These are phyloP conservation scores for Venturia nashicola DNA, from an alignment of 2,329 filamentous ascomycete genomes.

Conservation along the genomic window DNA sequence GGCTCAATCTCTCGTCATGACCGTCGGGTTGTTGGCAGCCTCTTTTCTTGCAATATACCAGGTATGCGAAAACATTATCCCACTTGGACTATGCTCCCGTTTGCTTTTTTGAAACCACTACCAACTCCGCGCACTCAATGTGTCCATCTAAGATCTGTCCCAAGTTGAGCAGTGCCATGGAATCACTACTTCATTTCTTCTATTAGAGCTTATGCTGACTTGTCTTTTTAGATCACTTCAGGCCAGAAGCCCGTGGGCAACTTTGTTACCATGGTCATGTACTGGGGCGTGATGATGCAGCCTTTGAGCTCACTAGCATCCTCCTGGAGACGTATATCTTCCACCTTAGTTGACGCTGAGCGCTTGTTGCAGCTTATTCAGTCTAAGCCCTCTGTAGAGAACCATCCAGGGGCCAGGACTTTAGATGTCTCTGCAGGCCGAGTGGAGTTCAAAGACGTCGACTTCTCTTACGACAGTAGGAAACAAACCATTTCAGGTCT, in stretches of 20 bases:
- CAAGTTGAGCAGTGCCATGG: neutral
- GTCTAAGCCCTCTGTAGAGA: constrained; percentile 42
- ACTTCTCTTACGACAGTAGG: constrained; percentile 43
- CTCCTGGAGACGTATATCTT: constrained; percentile 35
- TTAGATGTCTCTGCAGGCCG: constrained; percentile 35
- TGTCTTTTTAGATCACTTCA: constrained; percentile 25
- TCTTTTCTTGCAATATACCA: constrained; percentile 42
- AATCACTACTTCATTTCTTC: neutral
- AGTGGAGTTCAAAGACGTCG: constrained; percentile 42
- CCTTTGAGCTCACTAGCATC: constrained; percentile 40
- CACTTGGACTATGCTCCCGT: neutral
- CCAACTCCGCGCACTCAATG: neutral
- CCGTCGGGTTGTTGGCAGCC: constrained; percentile 35
- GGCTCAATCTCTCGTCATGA: constrained; percentile 35
- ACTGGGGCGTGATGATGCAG: constrained; percentile 41
- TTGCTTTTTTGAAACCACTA: neutral
- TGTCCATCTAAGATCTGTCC: neutral
- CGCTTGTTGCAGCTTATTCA: constrained; percentile 45
- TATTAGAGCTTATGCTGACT: neutral
- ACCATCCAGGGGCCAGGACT: constrained; percentile 32
- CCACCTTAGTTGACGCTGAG: constrained; percentile 53
- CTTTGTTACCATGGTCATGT: constrained; percentile 53
- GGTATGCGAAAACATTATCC: neutral
- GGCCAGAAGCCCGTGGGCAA: constrained; percentile 41
- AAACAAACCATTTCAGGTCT: constrained; percentile 39